phyloP scores from a whole-genome alignment of 2,329 filamentous ascomycete genomes.

The Gnomoniopsis smithogilvyi region DNA sequence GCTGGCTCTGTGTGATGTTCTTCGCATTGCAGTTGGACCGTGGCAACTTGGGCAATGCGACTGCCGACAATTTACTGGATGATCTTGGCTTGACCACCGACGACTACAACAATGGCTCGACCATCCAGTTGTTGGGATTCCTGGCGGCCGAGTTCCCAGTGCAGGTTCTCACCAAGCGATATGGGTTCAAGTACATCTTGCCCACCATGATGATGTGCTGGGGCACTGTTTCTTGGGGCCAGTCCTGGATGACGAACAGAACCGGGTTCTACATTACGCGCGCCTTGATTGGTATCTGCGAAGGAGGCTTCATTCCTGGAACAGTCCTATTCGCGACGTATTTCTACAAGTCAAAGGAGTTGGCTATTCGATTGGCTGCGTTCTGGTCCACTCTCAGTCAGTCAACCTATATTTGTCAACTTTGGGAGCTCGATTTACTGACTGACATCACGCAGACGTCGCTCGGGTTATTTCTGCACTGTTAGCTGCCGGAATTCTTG shows the following conservation, averaged over 20 bases:
- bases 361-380: slow-evolving; percentile 63
- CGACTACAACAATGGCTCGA: slow-evolving; percentile 57
- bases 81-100: slow-evolving; percentile 47
- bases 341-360: slow-evolving; percentile 67
- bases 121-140: slow-evolving; percentile 53
- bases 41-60: slow-evolving; percentile 60
- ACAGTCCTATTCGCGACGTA: slow-evolving; percentile 66
- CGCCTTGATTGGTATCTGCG: slow-evolving; percentile 49
- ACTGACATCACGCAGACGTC: slow-evolving; percentile 23
- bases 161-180: slow-evolving; percentile 54
- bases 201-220: slow-evolving; percentile 49
- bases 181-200: slow-evolving; percentile 55
- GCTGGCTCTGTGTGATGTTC: slow-evolving; percentile 48
- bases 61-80: slow-evolving; percentile 58
- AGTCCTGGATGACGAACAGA: slow-evolving; percentile 48
- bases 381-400: slow-evolving; percentile 58
- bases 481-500: slow-evolving; percentile 42
- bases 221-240: slow-evolving; percentile 44
- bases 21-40: slow-evolving; percentile 63
- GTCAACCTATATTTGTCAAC: slow-evolving; percentile 25
- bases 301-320: slow-evolving; percentile 57
- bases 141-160: slow-evolving; percentile 56
- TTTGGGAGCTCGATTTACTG: slow-evolving; percentile 20
- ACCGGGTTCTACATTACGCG: slow-evolving; percentile 48
- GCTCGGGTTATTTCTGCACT: slow-evolving; percentile 45